phyloP scores from a whole-genome alignment of 2,329 filamentous ascomycete species.

The Eurotiales sp. region DNA sequence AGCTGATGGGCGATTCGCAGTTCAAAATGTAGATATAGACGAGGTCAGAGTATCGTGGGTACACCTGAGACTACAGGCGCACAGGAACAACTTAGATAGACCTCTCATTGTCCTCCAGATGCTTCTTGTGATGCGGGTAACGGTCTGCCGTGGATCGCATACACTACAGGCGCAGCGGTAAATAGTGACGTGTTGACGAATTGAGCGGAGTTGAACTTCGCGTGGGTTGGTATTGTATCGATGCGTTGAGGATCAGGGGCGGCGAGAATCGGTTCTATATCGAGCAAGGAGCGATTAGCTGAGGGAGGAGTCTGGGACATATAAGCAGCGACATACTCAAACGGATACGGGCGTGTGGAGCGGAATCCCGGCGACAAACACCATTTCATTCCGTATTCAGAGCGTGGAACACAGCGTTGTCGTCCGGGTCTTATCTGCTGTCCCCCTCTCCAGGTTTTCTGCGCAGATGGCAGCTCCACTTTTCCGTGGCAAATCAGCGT shows the following conservation, averaged over 20 bases:
- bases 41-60: conserved; percentile 14
- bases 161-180: neutral
- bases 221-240: no score
- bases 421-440: no score
- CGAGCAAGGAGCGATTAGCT: neutral
- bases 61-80: conserved; percentile 26
- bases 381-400: no score
- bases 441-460: no score
- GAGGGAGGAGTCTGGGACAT: no score
- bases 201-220: no score
- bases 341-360: no score
- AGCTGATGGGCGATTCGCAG: conserved; percentile 5
- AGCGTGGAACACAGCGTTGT: no score
- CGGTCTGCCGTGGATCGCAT: neutral
- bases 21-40: conserved; percentile 10
- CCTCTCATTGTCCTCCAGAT: conserved; percentile 32
- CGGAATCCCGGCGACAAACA: no score
- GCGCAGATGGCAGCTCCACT: no score
- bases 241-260: neutral
- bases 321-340: no score
- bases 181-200: neutral
- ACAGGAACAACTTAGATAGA: conserved; percentile 23
- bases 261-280: conserved; percentile 1
- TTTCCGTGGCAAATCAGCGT: no score
- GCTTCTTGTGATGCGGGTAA: conserved; percentile 1